phyloP scores from a whole-genome alignment of 768 basidiomycete species.

The Favolaschia claudopus region DNA sequence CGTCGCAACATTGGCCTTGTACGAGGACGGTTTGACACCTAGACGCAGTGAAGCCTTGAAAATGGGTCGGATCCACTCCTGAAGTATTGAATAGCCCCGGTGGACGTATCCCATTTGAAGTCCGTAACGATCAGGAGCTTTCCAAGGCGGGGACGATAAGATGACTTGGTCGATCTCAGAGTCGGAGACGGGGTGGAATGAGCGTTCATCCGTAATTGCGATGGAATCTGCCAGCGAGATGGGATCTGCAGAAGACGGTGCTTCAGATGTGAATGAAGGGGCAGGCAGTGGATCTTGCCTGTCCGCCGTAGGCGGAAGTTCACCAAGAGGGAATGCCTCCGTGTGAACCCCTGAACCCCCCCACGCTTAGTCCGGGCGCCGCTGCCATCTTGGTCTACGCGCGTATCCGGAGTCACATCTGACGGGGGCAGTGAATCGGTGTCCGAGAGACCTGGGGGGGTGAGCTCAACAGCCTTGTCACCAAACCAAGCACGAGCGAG shows the following conservation, averaged over 20 bases:
- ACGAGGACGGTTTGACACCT: too few relatives aligned
- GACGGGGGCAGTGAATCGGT: too few relatives aligned
- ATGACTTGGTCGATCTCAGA: not conserved
- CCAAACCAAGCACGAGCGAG: conserved; percentile 1
- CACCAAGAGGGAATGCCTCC: not conserved
- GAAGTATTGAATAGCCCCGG: not conserved
- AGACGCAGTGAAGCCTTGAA: not conserved
- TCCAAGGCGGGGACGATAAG: not conserved
- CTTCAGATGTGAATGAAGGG: conserved; percentile 1
- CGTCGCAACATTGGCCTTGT: too few relatives aligned
- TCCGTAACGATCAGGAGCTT: not conserved
- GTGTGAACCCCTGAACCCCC: not conserved
- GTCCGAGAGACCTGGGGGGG: too few relatives aligned
- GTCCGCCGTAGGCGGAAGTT: conserved; percentile 4
- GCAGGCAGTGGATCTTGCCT: conserved; percentile 8
- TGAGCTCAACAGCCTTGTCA: too few relatives aligned
- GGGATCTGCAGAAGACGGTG: not conserved
- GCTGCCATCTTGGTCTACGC: not conserved
- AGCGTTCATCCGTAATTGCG: not conserved
- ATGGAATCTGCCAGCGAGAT: not conserved
- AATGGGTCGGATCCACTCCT: not conserved
- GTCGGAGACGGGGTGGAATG: not conserved
- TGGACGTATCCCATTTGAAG: not conserved
- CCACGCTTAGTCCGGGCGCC: conserved; percentile 2
- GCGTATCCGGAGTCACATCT: not conserved